These are phyloP conservation scores for Trichoderma sp. DNA, from an alignment of 2,329 filamentous ascomycete genomes.

Conservation along the genomic window DNA sequence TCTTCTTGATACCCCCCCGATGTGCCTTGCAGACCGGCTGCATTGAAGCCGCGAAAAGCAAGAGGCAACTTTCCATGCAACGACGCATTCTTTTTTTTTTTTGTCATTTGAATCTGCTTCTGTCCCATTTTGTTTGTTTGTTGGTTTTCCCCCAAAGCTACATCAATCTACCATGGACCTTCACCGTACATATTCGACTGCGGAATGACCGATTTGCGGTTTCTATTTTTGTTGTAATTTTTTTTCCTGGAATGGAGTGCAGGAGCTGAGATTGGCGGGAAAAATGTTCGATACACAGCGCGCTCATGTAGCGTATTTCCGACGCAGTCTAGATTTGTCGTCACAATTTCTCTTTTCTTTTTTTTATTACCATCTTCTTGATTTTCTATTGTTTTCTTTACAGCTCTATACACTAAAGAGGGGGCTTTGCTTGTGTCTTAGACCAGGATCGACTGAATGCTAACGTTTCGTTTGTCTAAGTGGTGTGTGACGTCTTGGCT, in stretches of 20 bases:
- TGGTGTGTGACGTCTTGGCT: slow-evolving; percentile 7
- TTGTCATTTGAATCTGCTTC: slow-evolving; percentile 8
- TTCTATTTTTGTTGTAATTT: slow-evolving; percentile 21
- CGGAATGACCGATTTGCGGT: slow-evolving; percentile 17
- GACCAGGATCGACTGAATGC: slow-evolving; percentile 20
- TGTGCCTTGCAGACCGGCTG: neutral
- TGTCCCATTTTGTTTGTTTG: neutral
- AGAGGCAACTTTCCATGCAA: slow-evolving; percentile 1
- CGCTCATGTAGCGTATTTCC: slow-evolving; percentile 10
- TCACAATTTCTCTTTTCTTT: slow-evolving; percentile 7
- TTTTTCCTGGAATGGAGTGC: slow-evolving; percentile 11
- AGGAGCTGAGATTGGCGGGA: slow-evolving; percentile 5
- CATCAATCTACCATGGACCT: slow-evolving; percentile 20
- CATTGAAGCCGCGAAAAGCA: neutral
- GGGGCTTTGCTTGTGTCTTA: slow-evolving; percentile 19
- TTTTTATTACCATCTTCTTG: neutral
- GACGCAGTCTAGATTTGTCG: slow-evolving; percentile 11
- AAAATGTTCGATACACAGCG: slow-evolving; percentile 13
- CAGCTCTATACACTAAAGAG: neutral
- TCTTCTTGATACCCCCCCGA: slow-evolving; percentile 14
- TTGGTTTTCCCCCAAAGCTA: slow-evolving; percentile 13
- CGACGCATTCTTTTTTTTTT: slow-evolving; percentile 7
- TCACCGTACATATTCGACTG: slow-evolving; percentile 22
- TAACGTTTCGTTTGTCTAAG: slow-evolving; percentile 20
- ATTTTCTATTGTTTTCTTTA: neutral